Conservation (phyloP, 176 grass and related monocot species). For the Rhynchospora pubera region DNA sequence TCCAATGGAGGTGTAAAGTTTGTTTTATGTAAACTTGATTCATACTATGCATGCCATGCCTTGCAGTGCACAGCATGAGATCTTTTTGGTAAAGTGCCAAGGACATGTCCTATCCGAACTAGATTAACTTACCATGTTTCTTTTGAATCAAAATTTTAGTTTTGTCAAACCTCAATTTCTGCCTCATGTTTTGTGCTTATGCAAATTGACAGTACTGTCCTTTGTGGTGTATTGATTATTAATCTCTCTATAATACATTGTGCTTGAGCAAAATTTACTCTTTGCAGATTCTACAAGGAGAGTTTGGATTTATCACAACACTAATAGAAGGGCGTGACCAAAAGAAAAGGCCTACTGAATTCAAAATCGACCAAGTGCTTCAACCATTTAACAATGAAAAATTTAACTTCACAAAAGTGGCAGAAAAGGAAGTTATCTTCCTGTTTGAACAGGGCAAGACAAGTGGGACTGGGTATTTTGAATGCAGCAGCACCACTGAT, state of each 20-base stretch:
- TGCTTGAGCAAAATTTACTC: not conserved
- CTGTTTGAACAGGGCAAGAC: slow-evolving; percentile 43
- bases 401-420: slow-evolving; percentile 89
- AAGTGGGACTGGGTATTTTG: slow-evolving; percentile 32
- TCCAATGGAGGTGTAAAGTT: slow-evolving; percentile 44
- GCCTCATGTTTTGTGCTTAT: not conserved
- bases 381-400: slow-evolving; percentile 74
- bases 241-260: not conserved
- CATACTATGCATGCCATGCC: not conserved
- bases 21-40: not conserved
- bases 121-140: not conserved
- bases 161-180: not conserved
- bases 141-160: not conserved
- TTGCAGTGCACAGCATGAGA: not conserved
- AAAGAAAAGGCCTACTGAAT: slow-evolving; percentile 82
- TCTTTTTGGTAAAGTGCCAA: not conserved
- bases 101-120: not conserved
- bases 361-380: slow-evolving; percentile 69
- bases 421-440: slow-evolving; percentile 75
- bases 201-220: not conserved
- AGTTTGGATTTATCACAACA: slow-evolving; percentile 46
- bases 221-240: not conserved
- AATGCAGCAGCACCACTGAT: slow-evolving; percentile 16
- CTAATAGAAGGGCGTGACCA: slow-evolving; percentile 81
- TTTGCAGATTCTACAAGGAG: slow-evolving; percentile 50